Evolutionary conservation across 257 asterid genomes (phyloP).

Genomic region (Avicennia marina): DNA sequence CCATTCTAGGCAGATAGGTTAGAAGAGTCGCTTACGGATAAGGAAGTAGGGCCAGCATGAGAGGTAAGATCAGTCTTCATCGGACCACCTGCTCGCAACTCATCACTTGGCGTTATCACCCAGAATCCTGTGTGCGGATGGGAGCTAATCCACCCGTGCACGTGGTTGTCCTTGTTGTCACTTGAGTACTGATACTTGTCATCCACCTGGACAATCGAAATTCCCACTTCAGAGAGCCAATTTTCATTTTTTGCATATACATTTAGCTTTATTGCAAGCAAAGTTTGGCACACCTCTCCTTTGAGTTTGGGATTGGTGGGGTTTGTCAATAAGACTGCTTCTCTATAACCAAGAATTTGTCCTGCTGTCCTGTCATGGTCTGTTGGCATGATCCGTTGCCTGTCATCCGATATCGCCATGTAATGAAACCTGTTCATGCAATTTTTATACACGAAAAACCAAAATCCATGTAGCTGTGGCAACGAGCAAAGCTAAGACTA

Average conservation of each 20-base stretch:
- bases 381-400: constrained; percentile 65
- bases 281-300: constrained; percentile 21
- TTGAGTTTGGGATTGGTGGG: constrained; percentile 28
- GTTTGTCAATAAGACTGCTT: constrained; percentile 51
- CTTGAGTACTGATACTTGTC: constrained; percentile 64
- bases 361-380: constrained; percentile 40
- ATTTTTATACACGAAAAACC: neutral
- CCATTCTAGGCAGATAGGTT: too few species aligned
- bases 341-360: constrained; percentile 42
- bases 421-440: constrained; percentile 45
- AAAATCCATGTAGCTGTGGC: too few species aligned
- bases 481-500: too few species aligned
- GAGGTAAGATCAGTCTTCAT: constrained; percentile 58
- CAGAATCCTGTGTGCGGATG: constrained; percentile 41
- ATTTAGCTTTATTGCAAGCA: neutral
- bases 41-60: constrained; percentile 52
- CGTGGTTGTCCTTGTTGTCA: constrained; percentile 45
- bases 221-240: neutral
- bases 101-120: constrained; percentile 64
- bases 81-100: constrained; percentile 64
- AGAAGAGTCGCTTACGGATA: constrained; percentile 39
- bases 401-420: constrained; percentile 68
- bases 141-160: constrained; percentile 69
- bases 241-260: neutral
- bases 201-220: constrained; percentile 36